These are phyloP conservation scores for Setaria italica DNA, from an alignment of 202 grass and related monocot genomes.

Conservation along the genomic window DNA sequence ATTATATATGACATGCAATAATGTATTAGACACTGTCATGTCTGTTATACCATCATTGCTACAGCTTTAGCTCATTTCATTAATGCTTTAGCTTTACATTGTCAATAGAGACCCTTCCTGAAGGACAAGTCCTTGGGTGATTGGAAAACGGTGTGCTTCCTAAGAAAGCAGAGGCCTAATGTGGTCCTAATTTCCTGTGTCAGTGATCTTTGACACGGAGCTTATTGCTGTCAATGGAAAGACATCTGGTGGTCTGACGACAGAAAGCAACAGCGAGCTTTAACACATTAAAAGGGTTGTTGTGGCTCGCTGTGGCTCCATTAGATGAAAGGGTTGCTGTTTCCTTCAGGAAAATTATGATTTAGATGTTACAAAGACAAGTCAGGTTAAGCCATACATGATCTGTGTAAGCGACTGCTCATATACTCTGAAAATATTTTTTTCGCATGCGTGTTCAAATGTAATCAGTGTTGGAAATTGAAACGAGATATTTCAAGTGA, in stretches of 20 bases:
- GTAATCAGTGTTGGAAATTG: not conserved
- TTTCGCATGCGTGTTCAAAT: not conserved
- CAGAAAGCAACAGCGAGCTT: constrained; percentile 58
- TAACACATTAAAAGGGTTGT: constrained; percentile 5
- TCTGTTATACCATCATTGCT: too few species aligned
- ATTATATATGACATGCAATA: too few species aligned
- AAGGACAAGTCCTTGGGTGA: too few species aligned
- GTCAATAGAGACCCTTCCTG: too few species aligned
- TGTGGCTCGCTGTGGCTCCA: not conserved
- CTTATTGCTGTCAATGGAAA: constrained; percentile 86
- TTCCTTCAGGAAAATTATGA: not conserved
- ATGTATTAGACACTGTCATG: too few species aligned
- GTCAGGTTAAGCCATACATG: too few species aligned
- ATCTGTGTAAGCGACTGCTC: not conserved
- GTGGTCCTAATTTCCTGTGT: too few species aligned
- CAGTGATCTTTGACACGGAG: constrained; percentile 80
- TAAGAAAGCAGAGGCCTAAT: too few species aligned
- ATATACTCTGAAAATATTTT: not conserved
- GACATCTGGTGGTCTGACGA: constrained; percentile 32
- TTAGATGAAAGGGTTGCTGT: not conserved
- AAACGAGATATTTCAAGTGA: not conserved
- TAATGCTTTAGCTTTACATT: too few species aligned
- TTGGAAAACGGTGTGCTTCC: too few species aligned
- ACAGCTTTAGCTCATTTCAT: too few species aligned
- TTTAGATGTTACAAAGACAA: not conserved